Evolutionary conservation across 2,329 filamentous ascomycete genomes (phyloP), one percentile per base, ranked within the genome.

Genomic region (Graphilbum sp.): DNA sequence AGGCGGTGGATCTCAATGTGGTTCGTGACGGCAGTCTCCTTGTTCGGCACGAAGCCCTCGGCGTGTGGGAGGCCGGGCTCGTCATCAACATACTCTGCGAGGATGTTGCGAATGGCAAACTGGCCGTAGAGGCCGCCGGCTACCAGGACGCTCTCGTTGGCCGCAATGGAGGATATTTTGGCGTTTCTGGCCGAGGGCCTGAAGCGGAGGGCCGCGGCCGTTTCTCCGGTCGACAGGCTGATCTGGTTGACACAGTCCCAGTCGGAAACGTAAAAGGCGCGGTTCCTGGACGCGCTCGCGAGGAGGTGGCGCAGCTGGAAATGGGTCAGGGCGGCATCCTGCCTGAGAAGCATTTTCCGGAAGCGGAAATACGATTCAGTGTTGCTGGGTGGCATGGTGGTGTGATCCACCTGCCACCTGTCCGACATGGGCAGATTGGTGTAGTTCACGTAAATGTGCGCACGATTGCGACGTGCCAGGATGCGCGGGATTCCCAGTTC

Each of bases 301-400:
- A 80, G 55, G 15, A 77, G 59, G 47, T 75, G 76, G 32, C 75
- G 69, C 12, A 79, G 59, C 49, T 80, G 75, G 43, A 79, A 79
- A 53, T 80, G 75, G n/a, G 70, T 60, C 16, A 79, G 53, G 43
- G 64, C 59, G 19, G 73, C 58, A 36, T 72, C 60, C 17, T 59
- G 60, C 34, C 64, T 60, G 32, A 77, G 59, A 43, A 69, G 61
- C 63, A 75, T 74, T 30, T 58, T 62, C 31, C 61, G 62, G 49
- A 77, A 79, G 36, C 63, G 62, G 49, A 76, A 76, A 49, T 67
- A 76, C 45, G 55, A 67, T 16, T 66, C 61, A 1, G 47, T 53
- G 12, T 55, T 52, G 0, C 58, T 57, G 5, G 68, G 50, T 12
- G 27, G 27, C 27, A 29, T n/a, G 15, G 6, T 13, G 23, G 47